Evolutionary conservation across 192 early-diverging fungal genomes (phyloP).

Genomic region (Lobosporangium transversale): DNA sequence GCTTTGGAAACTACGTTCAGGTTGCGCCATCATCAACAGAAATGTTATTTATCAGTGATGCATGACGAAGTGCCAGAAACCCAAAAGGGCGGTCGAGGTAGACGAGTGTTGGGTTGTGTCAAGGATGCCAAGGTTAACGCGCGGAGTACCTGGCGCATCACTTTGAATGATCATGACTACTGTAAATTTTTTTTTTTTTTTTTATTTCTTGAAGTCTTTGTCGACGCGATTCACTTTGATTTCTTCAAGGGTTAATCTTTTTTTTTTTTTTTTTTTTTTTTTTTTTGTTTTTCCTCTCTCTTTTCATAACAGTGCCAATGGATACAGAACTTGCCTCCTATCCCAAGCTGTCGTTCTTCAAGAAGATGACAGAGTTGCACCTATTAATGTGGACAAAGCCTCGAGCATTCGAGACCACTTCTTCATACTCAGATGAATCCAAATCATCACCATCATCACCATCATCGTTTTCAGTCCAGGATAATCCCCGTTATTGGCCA

Average conservation of each 20-base stretch:
- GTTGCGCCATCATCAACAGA: constrained; percentile 70
- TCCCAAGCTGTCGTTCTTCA: constrained; percentile 10
- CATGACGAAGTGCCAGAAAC: constrained; percentile 52
- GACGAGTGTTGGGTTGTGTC: constrained; percentile 22
- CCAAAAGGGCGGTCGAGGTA: constrained; percentile 71
- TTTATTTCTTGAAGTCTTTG: not conserved
- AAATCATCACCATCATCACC: not conserved
- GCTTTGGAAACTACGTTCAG: constrained; percentile 70
- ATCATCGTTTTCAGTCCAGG: not conserved
- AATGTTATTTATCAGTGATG: constrained; percentile 74
- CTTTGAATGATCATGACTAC: constrained; percentile 44
- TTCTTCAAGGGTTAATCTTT: not conserved
- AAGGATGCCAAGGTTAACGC: constrained; percentile 9
- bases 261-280: too few species aligned
- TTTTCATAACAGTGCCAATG: constrained; percentile 13
- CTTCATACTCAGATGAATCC: too few species aligned
- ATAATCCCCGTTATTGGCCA: too few species aligned
- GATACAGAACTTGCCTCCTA: constrained; percentile 15
- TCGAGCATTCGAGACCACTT: constrained; percentile 14
- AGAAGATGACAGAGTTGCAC: constrained; percentile 13
- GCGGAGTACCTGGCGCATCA: constrained; percentile 26
- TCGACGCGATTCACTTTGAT: not conserved
- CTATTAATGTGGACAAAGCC: constrained; percentile 7
- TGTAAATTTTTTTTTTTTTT: constrained; percentile 7
- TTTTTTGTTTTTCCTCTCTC: too few species aligned